Base-by-base conservation (phyloP, 2,329 filamentous ascomycete genomes). In the Colletotrichum zoysiae region DNA sequence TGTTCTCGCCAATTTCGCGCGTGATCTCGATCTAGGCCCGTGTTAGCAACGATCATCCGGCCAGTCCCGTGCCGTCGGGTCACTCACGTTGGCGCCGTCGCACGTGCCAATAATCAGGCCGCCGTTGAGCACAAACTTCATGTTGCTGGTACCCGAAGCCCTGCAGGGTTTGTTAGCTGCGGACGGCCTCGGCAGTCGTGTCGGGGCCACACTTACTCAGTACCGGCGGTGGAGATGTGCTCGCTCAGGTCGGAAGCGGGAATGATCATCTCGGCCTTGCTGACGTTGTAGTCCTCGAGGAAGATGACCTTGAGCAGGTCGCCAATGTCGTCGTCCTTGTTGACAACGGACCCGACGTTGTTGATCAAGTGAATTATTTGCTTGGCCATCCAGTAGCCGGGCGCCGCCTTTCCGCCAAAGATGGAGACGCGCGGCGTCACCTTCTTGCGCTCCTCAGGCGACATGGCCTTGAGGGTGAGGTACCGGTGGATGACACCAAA, bases 351-450 rank as follows among this genome's bases (percentile, higher is more conserved):
- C 5, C 94, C 95, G 35, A 98, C 96, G 73, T 91, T 92, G 85
- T 98, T 98, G 86, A 99, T 91, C 69, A 99, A 89, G 80, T 98
- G 95, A 77, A 99, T 99, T 76, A 98, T 95, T 51, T 96, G 97
- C 89, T 99, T 99, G 48, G 96, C 96, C 96, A 98, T 99, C 96
- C 96, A 99, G 86, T 99, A 99, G 20, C 96, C 96, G 0, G 96
- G 96, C 2, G 96, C 96, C 35, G 96, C 96, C 85, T 99, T 99
- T 77, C 96, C 96, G 79, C 96, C 96, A 80, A 99, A 98, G 81
- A 99, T 97, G 69, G 93, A 96, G 12, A 98, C 96, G 63, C 95
- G 92, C 20, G 95, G 94, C 56, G 92, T 89, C 73, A 93, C 87
- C 84, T 96, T 96, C 87, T 97, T 95, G 76, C 91, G 90, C 80